A percentile compares a stretch with the other conserved stretches of the same genome.
Conservation (phyloP, 345 rosid species). For the Boechera divaricarpa region DNA sequence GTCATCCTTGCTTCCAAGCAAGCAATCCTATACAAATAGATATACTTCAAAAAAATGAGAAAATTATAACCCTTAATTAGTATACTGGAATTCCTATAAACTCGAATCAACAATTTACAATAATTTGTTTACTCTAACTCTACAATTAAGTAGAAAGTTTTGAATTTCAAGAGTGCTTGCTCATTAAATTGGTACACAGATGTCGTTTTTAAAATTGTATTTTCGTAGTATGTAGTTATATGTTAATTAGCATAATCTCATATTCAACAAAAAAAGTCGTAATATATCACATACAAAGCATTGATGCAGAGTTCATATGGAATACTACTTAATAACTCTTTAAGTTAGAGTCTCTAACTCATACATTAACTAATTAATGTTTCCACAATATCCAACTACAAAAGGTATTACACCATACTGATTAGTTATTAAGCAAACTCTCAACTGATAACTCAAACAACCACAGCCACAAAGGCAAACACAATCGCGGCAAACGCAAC, state of each 20-base stretch:
- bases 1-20: no score
- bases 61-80: background rate
- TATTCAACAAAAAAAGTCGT: conserved; percentile 7
- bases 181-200: background rate
- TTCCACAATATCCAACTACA: conserved; percentile 1
- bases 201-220: background rate
- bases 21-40: background rate
- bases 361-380: background rate
- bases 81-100: background rate
- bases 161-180: background rate
- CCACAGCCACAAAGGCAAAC: conserved; percentile 18
- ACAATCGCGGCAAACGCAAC: conserved; percentile 14
- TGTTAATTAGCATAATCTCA: background rate
- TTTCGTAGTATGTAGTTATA: background rate
- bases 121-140: background rate
- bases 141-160: background rate
- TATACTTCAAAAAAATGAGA: background rate
- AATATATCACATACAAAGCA: conserved; percentile 4
- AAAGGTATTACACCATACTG: background rate
- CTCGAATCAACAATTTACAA: background rate
- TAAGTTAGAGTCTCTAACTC: background rate
- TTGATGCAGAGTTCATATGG: background rate
- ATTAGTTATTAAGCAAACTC: background rate
- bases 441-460: conserved; percentile 18
- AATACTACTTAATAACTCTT: background rate